A percentile compares a stretch with the other conserved stretches of the same genome.
Conservation (phyloP, 1,284 basidiomycete species). For the Austroboletus niveus region DNA sequence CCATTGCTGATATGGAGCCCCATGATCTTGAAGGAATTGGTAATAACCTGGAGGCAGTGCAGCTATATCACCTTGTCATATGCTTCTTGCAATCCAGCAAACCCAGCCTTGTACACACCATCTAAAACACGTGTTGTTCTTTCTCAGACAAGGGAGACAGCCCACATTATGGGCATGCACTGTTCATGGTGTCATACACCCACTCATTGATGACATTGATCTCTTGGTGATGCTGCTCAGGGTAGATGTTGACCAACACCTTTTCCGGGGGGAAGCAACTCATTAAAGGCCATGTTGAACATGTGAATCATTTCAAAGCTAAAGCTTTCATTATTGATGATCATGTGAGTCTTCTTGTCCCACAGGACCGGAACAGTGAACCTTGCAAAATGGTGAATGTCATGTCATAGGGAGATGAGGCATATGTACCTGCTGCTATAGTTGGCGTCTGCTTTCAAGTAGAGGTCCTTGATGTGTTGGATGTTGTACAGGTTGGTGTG, state of each 20-base stretch:
- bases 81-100: constrained; percentile 79
- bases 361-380: constrained; percentile 94
- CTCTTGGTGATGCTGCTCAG: constrained; percentile 64
- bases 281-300: constrained; percentile 84
- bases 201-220: constrained; percentile 89
- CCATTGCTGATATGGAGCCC: no score
- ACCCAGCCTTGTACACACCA: constrained; percentile 88
- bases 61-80: constrained; percentile 76
- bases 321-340: constrained; percentile 94
- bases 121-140: constrained; percentile 40
- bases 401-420: no score
- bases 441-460: constrained; percentile 71
- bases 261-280: constrained; percentile 63
- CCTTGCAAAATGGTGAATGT: constrained; percentile 37
- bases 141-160: not conserved
- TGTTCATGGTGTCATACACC: constrained; percentile 85
- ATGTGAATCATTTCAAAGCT: constrained; percentile 97
- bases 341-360: constrained; percentile 87
- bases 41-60: no score
- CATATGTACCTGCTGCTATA: constrained; percentile 61
- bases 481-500: constrained; percentile 69
- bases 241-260: constrained; percentile 76
- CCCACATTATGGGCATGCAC: constrained; percentile 37
- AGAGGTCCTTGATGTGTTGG: constrained; percentile 82
- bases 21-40: no score